Conservation (phyloP, 1,139 yeast genomes). For the Trichomonascaceae sp. region DNA sequence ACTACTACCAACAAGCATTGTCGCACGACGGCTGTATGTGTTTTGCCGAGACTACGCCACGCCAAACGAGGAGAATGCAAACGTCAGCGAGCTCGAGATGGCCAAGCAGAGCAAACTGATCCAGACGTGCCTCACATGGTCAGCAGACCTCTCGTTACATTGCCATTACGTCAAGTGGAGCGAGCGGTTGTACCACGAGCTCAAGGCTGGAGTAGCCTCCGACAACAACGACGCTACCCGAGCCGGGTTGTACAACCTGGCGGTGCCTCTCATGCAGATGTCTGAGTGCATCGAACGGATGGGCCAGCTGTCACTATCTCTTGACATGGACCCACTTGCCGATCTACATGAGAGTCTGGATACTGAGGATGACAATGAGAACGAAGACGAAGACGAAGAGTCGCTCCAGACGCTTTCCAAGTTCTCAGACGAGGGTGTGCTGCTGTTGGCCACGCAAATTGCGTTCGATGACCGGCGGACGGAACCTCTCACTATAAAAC, state of each 20-base stretch:
- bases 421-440: constrained; percentile 22
- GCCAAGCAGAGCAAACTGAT: constrained; percentile 30
- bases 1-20: constrained; percentile 29
- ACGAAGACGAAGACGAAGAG: constrained; percentile 4
- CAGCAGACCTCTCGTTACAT: constrained; percentile 31
- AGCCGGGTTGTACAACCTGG: no score
- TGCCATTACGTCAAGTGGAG: constrained; percentile 21
- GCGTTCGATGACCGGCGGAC: constrained; percentile 17
- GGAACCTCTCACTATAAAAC: background rate
- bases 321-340: constrained; percentile 44
- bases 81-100: constrained; percentile 22
- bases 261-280: constrained; percentile 14
- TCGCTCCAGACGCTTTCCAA: constrained; percentile 12
- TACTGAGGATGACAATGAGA: constrained; percentile 4
- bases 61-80: constrained; percentile 28
- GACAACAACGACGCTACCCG: constrained; percentile 8
- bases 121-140: constrained; percentile 33
- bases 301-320: constrained; percentile 42
- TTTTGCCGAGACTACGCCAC: constrained; percentile 56
- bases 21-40: constrained; percentile 46
- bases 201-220: constrained; percentile 15
- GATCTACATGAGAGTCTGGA: constrained; percentile 26
- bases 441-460: constrained; percentile 22
- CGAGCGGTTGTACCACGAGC: constrained; percentile 20
- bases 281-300: constrained; percentile 33